Conservation (phyloP, 176 grass and related monocot species). For the Juncus inflexus region DNA sequence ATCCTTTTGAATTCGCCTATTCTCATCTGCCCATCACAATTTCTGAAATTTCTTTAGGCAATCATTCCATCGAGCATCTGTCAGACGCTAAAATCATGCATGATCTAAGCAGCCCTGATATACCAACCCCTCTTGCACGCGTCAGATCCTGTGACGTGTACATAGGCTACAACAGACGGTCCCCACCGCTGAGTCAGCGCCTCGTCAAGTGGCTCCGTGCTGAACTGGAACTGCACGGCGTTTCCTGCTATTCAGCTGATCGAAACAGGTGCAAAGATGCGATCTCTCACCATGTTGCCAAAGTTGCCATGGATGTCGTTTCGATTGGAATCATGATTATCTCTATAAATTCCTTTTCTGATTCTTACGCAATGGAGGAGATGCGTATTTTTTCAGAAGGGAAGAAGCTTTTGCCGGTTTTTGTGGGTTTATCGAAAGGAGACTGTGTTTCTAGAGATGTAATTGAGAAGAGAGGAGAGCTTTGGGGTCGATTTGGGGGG, state of each 20-base stretch:
- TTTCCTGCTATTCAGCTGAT: slow-evolving; percentile 31
- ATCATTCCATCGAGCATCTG: not conserved
- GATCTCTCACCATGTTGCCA: slow-evolving; percentile 6
- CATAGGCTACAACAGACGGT: slow-evolving; percentile 20
- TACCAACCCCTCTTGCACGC: slow-evolving; percentile 1
- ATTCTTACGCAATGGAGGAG: slow-evolving; percentile 49
- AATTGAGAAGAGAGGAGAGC: slow-evolving; percentile 27
- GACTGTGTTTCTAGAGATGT: slow-evolving; percentile 32
- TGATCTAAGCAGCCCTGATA: not conserved
- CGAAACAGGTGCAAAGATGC: slow-evolving; percentile 28
- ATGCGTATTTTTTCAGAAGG: slow-evolving; percentile 28
- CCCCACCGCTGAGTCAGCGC: not conserved
- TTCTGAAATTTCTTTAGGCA: not conserved
- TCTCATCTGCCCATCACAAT: not conserved
- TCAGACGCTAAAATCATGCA: not conserved
- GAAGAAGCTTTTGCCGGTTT: slow-evolving; percentile 37
- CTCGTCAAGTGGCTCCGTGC: slow-evolving; percentile 51
- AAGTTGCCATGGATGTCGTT: slow-evolving; percentile 34
- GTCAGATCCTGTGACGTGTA: slow-evolving; percentile 46
- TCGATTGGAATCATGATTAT: slow-evolving; percentile 35
- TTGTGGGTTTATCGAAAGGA: slow-evolving; percentile 31
- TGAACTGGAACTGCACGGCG: slow-evolving; percentile 50
- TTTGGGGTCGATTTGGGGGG: slow-evolving; percentile 46
- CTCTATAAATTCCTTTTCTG: slow-evolving; percentile 29
- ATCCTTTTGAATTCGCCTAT: not conserved